Evolutionary conservation across 148 eudicot genomes (phyloP).

Genomic region (Polygonum maritimum): DNA sequence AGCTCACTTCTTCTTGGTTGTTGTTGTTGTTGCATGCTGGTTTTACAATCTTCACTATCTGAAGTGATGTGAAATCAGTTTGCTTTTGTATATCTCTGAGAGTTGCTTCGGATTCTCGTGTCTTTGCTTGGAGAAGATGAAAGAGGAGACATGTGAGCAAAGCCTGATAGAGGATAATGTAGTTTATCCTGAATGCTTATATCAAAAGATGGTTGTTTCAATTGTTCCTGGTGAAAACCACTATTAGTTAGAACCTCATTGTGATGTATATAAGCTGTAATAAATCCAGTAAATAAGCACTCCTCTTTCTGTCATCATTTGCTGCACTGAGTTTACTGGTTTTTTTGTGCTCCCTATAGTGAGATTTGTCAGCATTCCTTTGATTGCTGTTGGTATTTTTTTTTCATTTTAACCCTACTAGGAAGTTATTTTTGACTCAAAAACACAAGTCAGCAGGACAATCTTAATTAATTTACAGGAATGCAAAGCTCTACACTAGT

Average conservation of each 20-base stretch:
- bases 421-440: neutral
- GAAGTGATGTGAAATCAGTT: neutral
- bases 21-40: neutral
- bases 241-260: neutral
- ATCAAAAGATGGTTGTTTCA: neutral
- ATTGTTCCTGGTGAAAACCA: neutral
- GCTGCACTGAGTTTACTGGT: neutral
- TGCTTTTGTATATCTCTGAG: neutral
- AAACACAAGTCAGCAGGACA: slow-evolving; percentile 46
- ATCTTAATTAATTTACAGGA: slow-evolving; percentile 73
- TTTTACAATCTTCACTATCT: neutral
- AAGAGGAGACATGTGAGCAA: neutral
- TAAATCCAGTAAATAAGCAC: neutral
- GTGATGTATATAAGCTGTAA: neutral
- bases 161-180: neutral
- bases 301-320: neutral
- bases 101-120: neutral
- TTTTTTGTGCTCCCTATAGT: neutral
- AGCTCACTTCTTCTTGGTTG: neutral
- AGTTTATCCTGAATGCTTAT: neutral
- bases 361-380: no score
- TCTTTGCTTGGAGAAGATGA: neutral
- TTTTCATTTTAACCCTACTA: neutral
- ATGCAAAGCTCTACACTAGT: slow-evolving; percentile 97
- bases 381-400: neutral